Conservation (phyloP, 2,329 filamentous ascomycete genomes). For the Diaporthe citri region DNA sequence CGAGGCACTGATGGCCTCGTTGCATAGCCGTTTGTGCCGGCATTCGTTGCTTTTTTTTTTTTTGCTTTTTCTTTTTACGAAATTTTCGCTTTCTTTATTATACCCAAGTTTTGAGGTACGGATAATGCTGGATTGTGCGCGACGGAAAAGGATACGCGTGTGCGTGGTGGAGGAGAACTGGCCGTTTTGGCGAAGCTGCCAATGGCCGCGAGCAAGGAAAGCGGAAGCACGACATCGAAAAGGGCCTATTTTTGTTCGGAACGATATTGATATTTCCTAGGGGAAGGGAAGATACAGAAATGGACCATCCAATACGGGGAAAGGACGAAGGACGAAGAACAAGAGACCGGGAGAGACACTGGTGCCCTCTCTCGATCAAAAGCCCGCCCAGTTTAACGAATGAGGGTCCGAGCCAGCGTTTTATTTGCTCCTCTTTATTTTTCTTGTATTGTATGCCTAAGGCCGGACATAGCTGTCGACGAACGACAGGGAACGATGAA, state of each 20-base stretch:
- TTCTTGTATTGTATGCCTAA: conserved; percentile 22
- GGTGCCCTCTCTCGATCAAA: conserved; percentile 4
- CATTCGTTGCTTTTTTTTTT: neutral
- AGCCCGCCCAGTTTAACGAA: conserved; percentile 1
- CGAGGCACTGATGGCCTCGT: conserved; percentile 22
- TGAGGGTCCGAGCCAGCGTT: conserved; percentile 8
- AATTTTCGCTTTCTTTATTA: conserved; percentile 36
- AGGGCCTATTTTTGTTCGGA: neutral
- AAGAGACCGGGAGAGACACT: neutral
- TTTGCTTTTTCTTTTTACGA: conserved; percentile 30
- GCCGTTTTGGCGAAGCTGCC: neutral
- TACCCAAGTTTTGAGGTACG: conserved; percentile 21
- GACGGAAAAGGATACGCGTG: neutral
- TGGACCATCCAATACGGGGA: neutral
- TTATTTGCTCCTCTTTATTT: conserved; percentile 5
- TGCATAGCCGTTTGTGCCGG: conserved; percentile 21
- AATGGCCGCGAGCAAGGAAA: neutral
- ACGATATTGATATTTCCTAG: conserved; percentile 10
- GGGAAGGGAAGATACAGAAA: neutral
- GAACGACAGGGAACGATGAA: neutral
- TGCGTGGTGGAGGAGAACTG: neutral
- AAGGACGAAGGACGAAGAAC: neutral
- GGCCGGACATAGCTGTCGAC: conserved; percentile 18
- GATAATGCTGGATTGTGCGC: conserved; percentile 12
- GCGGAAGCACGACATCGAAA: neutral